phyloP scores from a whole-genome alignment of 2,329 filamentous ascomycete genomes.

The Periglandula ipomoeae region DNA sequence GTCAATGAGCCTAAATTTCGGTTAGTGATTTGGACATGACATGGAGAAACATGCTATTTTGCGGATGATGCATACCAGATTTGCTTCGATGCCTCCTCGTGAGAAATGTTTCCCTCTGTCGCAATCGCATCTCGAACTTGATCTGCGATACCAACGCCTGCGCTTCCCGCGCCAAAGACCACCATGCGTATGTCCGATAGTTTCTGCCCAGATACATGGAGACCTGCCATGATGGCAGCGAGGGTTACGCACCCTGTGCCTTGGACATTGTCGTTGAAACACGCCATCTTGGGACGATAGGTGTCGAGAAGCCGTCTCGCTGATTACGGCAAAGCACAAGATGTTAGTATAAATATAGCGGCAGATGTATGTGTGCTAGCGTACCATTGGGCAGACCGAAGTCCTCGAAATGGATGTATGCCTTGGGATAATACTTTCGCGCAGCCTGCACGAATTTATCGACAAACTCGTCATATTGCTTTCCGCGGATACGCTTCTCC shows the following conservation, averaged over 20 bases:
- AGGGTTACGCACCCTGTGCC: conserved; percentile 83
- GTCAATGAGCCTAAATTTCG: conserved; percentile 58
- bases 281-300: conserved; percentile 65
- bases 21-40: background rate
- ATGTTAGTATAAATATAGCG: background rate
- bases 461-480: conserved; percentile 68
- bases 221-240: conserved; percentile 68
- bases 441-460: conserved; percentile 63
- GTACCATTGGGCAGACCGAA: conserved; percentile 67
- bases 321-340: conserved; percentile 12
- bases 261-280: conserved; percentile 89
- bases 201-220: conserved; percentile 58
- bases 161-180: conserved; percentile 72
- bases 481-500: conserved; percentile 56
- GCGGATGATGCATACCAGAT: conserved; percentile 53
- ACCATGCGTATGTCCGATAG: conserved; percentile 62
- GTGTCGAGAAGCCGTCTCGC: conserved; percentile 67
- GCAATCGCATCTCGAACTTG: conserved; percentile 74
- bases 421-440: conserved; percentile 62
- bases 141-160: conserved; percentile 78
- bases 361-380: conserved; percentile 5
- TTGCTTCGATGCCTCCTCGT: conserved; percentile 66
- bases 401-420: conserved; percentile 85
- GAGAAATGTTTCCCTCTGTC: conserved; percentile 54
- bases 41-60: background rate